A percentile compares a stretch with the other conserved stretches of the same genome.
Conservation (phyloP, 169 alveolate species). For the Plasmodium fragile region DNA sequence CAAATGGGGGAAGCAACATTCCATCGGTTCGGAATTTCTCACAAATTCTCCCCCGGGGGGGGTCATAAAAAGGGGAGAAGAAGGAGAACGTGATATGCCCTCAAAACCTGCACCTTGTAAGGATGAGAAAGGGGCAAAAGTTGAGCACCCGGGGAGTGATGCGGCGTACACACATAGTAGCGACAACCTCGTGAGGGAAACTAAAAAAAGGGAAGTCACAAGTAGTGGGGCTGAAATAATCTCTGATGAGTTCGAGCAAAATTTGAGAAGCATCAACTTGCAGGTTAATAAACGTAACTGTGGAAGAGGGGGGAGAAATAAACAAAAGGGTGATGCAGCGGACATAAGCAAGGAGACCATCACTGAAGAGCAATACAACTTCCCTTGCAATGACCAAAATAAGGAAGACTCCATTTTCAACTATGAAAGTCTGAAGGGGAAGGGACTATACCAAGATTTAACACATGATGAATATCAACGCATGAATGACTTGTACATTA, state of each 20-base stretch:
- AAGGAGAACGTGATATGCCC: neutral
- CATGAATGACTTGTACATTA: slow-evolving; percentile 79
- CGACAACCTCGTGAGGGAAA: neutral
- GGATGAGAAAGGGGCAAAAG: neutral
- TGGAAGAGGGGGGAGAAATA: slow-evolving; percentile 2
- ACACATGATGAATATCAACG: slow-evolving; percentile 84
- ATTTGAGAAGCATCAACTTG: neutral
- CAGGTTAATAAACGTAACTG: neutral
- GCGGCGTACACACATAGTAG: neutral
- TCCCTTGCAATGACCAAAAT: neutral
- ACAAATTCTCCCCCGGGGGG: neutral
- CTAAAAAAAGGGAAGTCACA: neutral
- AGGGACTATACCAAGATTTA: slow-evolving; percentile 77
- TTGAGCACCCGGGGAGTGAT: neutral
- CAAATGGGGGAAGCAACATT: neutral
- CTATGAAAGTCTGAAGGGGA: slow-evolving; percentile 75
- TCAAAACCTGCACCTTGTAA: neutral
- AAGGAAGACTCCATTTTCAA: slow-evolving; percentile 12
- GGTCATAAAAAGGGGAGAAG: neutral
- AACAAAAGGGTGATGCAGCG: neutral
- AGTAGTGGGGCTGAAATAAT: neutral
- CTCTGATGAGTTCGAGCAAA: neutral
- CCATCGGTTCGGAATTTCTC: neutral
- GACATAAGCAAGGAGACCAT: neutral
- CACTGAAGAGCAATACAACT: slow-evolving; percentile 53